These are phyloP conservation scores for Dorcoceras hygrometricum DNA, from an alignment of 257 asterid species.

Conservation along the genomic window DNA sequence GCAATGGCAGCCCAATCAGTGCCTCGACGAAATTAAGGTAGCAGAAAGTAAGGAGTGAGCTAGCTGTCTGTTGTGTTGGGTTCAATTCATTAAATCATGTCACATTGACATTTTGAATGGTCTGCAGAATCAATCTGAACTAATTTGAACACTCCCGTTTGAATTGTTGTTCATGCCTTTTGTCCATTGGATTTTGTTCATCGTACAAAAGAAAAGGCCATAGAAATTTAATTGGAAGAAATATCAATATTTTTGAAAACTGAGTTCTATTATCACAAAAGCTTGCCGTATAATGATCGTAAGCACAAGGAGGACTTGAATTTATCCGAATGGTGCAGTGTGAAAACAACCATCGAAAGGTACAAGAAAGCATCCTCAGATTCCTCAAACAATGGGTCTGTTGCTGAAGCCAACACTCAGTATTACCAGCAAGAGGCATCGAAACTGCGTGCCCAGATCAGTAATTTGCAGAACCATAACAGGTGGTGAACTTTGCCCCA, in stretches of 20 bases:
- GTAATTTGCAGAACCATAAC: conserved; percentile 72
- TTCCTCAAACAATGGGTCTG: conserved; percentile 59
- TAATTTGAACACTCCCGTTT: conserved; percentile 25
- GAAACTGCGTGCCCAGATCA: conserved; percentile 70
- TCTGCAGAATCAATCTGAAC: conserved; percentile 43
- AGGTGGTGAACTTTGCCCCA: conserved; percentile 36
- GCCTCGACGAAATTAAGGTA: conserved; percentile 87
- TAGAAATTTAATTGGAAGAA: too few species aligned
- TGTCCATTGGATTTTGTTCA: conserved; percentile 34
- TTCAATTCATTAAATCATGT: conserved; percentile 35
- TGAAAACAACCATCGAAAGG: conserved; percentile 86
- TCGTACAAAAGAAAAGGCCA: background rate
- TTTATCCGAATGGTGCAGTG: conserved; percentile 43
- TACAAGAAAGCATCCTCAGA: conserved; percentile 91
- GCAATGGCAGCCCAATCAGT: conserved; percentile 72
- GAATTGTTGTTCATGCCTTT: conserved; percentile 32
- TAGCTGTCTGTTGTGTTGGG: conserved; percentile 19
- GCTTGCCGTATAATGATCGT: too few species aligned
- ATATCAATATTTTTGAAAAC: background rate
- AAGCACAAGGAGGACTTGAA: too few species aligned
- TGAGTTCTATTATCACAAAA: background rate
- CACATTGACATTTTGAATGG: conserved; percentile 39
- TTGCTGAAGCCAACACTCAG: conserved; percentile 92
- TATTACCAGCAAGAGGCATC: conserved; percentile 89
- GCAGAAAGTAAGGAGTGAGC: conserved; percentile 35